Base-by-base conservation (phyloP, 2,329 filamentous ascomycete genomes). In the Pseudogymnoascus sp. region DNA sequence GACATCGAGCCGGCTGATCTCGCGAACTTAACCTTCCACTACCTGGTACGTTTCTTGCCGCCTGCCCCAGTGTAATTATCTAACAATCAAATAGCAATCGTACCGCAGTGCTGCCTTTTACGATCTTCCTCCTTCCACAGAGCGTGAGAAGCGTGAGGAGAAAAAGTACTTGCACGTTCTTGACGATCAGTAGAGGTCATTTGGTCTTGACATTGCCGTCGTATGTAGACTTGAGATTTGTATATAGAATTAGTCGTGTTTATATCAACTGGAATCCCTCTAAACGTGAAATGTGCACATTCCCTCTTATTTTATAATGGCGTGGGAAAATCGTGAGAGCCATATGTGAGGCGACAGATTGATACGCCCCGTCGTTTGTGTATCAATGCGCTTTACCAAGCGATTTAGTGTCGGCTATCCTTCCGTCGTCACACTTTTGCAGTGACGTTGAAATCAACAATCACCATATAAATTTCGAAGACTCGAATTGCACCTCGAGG, bases 101-200 rank as follows among this genome's bases (percentile, higher is more conserved):
- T 97, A 91, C 82, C 89, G 94, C 74, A 93, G 90, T 77, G 84
- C 89, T 63, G 84, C 87, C 71, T 94, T 88, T 84, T 96, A 95
- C 77, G 93, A 99, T 74, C 82, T 97, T 68, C 94, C 94, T 59
- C 93, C 94, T 58, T 88, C 93, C 71, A 97, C 93, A 35, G 93
- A 97, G 79, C 90, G 89, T 76, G 94, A 99, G 82, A 94, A 87
- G 83, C 83, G 84, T 71, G 92, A 97, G 76, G 92, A 97, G 78
- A 94, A 88, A 84, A 94, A 97, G 82, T 99, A 96, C 76, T 80
- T 97, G 75, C 94, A 99, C 76, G 92, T 99, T 65, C 80, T 91
- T 73, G 91, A 96, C 74, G 88, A 94, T 75, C 85, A 92, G 81
- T 94, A 87, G 78, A 76, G 51, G 35, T 38, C 38, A 55, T 33